Conservation (phyloP, 129 eudicot species). For the Tanacetum coccineum region DNA sequence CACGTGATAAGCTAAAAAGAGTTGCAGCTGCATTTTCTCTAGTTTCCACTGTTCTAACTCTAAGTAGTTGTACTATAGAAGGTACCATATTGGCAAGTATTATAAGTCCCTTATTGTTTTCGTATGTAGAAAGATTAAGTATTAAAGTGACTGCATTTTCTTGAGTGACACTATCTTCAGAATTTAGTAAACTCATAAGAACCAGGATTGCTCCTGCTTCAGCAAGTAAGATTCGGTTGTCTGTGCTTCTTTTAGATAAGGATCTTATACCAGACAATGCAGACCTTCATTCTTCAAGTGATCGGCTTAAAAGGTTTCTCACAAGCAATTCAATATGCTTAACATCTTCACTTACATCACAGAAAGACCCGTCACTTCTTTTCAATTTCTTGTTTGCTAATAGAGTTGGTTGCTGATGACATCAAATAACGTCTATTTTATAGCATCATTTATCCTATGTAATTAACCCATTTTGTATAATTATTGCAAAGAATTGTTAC, state of each 20-base stretch:
- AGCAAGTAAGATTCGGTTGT: slow-evolving; percentile 72
- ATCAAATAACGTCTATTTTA: too few species aligned
- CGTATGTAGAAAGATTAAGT: slow-evolving; percentile 79
- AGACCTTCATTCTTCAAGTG: slow-evolving; percentile 54
- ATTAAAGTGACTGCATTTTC: slow-evolving; percentile 82
- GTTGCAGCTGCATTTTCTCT: slow-evolving; percentile 89
- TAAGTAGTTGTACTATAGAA: slow-evolving; percentile 61
- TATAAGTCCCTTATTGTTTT: slow-evolving; percentile 67
- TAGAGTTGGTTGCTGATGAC: slow-evolving; percentile 54
- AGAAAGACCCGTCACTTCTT: slow-evolving; percentile 80
- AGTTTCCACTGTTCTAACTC: slow-evolving; percentile 76
- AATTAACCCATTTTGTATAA: too few species aligned
- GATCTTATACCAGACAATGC: slow-evolving; percentile 77
- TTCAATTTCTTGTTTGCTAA: slow-evolving; percentile 54
- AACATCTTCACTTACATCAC: slow-evolving; percentile 77
- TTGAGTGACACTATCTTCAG: slow-evolving; percentile 58
- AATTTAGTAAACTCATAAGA: slow-evolving; percentile 58
- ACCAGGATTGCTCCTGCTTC: slow-evolving; percentile 89
- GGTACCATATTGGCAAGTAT: slow-evolving; percentile 80
- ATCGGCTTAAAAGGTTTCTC: slow-evolving; percentile 54
- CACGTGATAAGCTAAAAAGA: slow-evolving; percentile 74
- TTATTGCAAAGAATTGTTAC: too few species aligned
- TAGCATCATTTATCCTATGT: too few species aligned
- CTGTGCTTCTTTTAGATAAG: slow-evolving; percentile 88
- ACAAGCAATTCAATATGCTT: slow-evolving; percentile 69